Conservation (phyloP, 164 flowering plant species). For the Magnolia changhungtana region DNA sequence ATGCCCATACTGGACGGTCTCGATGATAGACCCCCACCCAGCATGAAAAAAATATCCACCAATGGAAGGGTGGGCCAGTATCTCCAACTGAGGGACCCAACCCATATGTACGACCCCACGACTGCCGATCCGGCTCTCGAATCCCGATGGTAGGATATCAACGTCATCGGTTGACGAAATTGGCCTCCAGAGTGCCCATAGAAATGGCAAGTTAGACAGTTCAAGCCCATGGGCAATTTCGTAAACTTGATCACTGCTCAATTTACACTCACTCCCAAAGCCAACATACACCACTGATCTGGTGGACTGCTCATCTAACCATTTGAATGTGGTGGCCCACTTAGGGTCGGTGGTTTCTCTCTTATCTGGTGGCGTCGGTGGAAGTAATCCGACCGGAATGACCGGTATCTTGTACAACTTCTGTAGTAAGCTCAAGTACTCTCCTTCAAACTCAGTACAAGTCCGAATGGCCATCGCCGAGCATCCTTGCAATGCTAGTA, state of each 20-base stretch:
- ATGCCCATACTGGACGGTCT: constrained; percentile 40
- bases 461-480: constrained; percentile 39
- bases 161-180: constrained; percentile 7
- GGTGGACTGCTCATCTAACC: constrained; percentile 34
- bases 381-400: constrained; percentile 50
- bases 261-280: constrained; percentile 48
- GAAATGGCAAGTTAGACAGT: constrained; percentile 46
- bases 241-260: constrained; percentile 26
- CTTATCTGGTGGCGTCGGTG: constrained; percentile 15
- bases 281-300: constrained; percentile 49
- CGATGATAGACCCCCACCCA: constrained; percentile 60
- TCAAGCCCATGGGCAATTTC: constrained; percentile 60
- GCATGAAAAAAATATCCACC: constrained; percentile 64
- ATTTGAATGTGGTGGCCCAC: constrained; percentile 31
- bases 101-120: constrained; percentile 36
- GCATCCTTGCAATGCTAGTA: constrained; percentile 22
- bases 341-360: not conserved
- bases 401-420: constrained; percentile 41
- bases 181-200: constrained; percentile 41
- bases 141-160: constrained; percentile 32
- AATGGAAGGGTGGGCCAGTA: constrained; percentile 41
- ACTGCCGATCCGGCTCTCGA: constrained; percentile 21
- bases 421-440: constrained; percentile 35
- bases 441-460: constrained; percentile 48
- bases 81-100: constrained; percentile 59